Base-by-base conservation (phyloP, 2,329 filamentous ascomycete genomes). In the Pseudomassariella vexata region DNA sequence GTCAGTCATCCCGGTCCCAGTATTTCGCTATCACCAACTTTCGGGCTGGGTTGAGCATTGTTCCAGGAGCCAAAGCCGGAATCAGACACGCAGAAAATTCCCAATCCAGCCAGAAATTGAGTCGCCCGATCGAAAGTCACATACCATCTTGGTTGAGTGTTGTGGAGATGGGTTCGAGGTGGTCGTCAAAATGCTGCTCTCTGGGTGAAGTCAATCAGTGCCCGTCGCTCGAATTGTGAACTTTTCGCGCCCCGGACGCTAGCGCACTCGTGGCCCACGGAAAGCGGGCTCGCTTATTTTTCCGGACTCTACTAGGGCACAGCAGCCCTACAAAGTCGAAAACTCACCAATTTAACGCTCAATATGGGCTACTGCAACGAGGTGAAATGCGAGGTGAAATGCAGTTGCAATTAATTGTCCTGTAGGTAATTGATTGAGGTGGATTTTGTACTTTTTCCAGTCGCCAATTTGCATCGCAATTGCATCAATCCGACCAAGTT, bases 61-160 rank as follows among this genome's bases (percentile, higher is more conserved):
- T 8, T 23, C 11, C 11, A 30, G 18, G 18, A 11, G 28, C 20
- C 4, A 7, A 19, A 20, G 28, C 19, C 15, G 15, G 19, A 22
- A 12, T 22, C 19, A 8, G 26, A 24, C 19, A 34, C 14, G 15
- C 19, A 21, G 32, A 20, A 29, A 21, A 29, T 29, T 29, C 22
- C 28, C 21, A 31, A 31, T 19, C 29, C 19, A 23, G 22, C 19
- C 16, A 24, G 21, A 22, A 31, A 31, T 31, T 16, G 19, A 22
- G 18, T 21, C 16, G 23, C 24, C 20, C 17, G 19, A 20, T 30
- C 19, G 32, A 28, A 22, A 21, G 28, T 33, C 33, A 68, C 64
- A 63, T 64, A 76, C 71, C 71, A 76, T 76, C 64, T 73, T 67
- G 65, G 60, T 65, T 65, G 62, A 63, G 59, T 49, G 48, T 57